phyloP scores from a whole-genome alignment of 1,139 yeast species.

The Geotrichum candidum region DNA sequence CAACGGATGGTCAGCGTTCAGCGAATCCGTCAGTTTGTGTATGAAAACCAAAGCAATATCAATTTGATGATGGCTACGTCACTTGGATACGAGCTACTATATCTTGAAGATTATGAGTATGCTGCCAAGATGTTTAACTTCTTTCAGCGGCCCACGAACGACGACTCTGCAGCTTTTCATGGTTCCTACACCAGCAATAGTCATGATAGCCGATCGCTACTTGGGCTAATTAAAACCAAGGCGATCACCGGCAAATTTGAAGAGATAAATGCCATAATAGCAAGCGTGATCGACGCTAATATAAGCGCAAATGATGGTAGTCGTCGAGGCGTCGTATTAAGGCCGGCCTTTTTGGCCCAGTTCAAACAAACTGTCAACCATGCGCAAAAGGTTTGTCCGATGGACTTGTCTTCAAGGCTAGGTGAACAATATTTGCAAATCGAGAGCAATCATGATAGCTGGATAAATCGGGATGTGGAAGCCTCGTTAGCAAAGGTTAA shows the following conservation, averaged over 20 bases:
- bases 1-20: conserved; percentile 5
- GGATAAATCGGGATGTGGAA: not conserved
- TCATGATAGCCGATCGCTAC: conserved; percentile 11
- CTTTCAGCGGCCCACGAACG: conserved; percentile 3
- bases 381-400: not conserved
- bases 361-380: not conserved
- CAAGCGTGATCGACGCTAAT: not conserved
- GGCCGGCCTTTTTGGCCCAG: not conserved
- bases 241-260: conserved; percentile 4
- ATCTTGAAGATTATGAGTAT: conserved; percentile 10
- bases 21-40: conserved; percentile 12
- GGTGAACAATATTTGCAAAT: not conserved
- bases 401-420: not conserved
- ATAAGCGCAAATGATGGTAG: not conserved
- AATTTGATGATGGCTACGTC: conserved; percentile 8
- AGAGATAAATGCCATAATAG: not conserved
- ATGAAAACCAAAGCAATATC: conserved; percentile 1
- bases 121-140: conserved; percentile 11
- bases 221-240: conserved; percentile 8
- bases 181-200: not conserved
- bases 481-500: not conserved
- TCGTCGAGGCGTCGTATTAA: not conserved
- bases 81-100: conserved; percentile 14
- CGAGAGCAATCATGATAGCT: not conserved
- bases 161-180: not conserved